Percentiles rank a stretch among this genome's conserved stretches.
phyloP scores from a whole-genome alignment of 2,329 filamentous ascomycete species.

The Hypoxylon sp. region DNA sequence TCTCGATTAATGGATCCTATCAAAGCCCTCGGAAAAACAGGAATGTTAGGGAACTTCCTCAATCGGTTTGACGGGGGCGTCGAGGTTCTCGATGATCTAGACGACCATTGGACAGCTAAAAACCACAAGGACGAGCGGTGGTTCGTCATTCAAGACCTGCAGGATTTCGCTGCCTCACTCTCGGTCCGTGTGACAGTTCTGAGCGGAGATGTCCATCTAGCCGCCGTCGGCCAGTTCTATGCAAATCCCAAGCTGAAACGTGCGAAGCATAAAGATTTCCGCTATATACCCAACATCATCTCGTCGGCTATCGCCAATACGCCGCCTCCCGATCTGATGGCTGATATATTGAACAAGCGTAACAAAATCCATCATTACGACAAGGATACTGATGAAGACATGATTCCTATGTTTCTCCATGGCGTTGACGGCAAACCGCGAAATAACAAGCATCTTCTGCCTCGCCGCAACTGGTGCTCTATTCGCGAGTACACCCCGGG shows the following conservation, averaged over 20 bases:
- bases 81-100: conserved; percentile 89
- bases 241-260: conserved; percentile 83
- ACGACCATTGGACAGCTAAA: conserved; percentile 97
- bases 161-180: conserved; percentile 91
- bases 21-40: conserved; percentile 85
- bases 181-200: conserved; percentile 91
- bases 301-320: conserved; percentile 94
- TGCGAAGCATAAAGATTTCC: conserved; percentile 87
- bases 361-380: conserved; percentile 82
- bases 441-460: conserved; percentile 90
- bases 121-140: conserved; percentile 91
- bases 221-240: conserved; percentile 93
- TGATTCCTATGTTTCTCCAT: conserved; percentile 91
- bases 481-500: conserved; percentile 86
- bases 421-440: conserved; percentile 89
- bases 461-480: conserved; percentile 94
- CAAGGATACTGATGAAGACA: conserved; percentile 85
- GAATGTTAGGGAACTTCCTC: conserved; percentile 79
- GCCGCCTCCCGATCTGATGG: conserved; percentile 85
- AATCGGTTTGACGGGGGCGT: conserved; percentile 93
- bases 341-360: conserved; percentile 90
- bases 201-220: conserved; percentile 92
- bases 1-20: conserved; percentile 87
- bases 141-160: conserved; percentile 86
- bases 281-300: conserved; percentile 96